Evolutionary conservation across 352 stramenopile genomes (phyloP), one percentile per base, ranked within the genome.

Genomic region (Phytophthora hybrid): DNA sequence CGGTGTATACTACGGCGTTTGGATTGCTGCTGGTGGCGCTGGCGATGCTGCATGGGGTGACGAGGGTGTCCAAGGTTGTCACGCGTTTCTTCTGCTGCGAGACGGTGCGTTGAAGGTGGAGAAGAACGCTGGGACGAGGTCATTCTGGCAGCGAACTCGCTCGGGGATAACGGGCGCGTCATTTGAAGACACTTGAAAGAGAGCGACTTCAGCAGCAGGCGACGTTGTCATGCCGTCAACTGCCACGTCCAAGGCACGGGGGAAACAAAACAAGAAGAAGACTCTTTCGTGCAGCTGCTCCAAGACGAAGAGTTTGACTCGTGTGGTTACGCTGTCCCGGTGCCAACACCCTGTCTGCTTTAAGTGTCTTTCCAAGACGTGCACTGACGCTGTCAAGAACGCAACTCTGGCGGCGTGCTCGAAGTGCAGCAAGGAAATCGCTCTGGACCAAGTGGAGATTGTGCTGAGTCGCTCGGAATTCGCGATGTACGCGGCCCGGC

Each of bases 51-150:
- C 80, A 91, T 59, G 80, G 63, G 13, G 68, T 83, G 56, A 79
- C 73, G 29, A 72, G 76, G 7, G 59, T 85, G 51, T 77, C 83
- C 19, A 83, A 88, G 60, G 66, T 70, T 37, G 62, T 85, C 32
- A 92, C 85, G 37, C 79, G 83, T 16, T 89, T 87, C 68, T 87
- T 89, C 63, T 90, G 80, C 69, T 91, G 85, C 61, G 77, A 71
- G 19, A 52, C 52, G 14, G 51, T 65, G 70, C 37, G 44, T 64
- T 77, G 52, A 76, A 66, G 18, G 34, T 32, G 46, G 7, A 63
- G n/a, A 10, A 51, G 44, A 58, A 67, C 62, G 32, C 8, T 78
- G 74, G 74, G 74, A 79, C 73, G 52, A 70, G 73, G 64, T 47
- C 11, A n/a, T 60, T 32, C n/a, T 56, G 21, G 34, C 66, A 47